Evolutionary conservation across 2,329 filamentous ascomycete genomes (phyloP).

Genomic region (Aspergillus proliferans): DNA sequence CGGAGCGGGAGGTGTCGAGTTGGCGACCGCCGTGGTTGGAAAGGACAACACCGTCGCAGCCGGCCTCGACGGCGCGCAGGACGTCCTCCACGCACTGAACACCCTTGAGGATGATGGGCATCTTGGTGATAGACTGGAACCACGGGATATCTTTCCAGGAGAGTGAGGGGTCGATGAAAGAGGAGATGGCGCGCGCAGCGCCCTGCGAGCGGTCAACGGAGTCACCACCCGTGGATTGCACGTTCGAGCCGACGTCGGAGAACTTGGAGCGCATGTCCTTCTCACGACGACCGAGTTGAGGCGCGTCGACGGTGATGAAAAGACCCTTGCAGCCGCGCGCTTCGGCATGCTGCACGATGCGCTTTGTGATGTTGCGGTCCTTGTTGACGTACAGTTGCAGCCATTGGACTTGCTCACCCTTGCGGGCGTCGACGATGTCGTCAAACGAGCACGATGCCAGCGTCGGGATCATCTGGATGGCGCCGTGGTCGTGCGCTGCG

Average conservation of each 20-base stretch:
- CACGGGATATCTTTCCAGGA: constrained; percentile 92
- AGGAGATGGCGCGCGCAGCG: constrained; percentile 87
- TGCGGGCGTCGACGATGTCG: constrained; percentile 82
- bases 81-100: constrained; percentile 96
- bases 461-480: constrained; percentile 98
- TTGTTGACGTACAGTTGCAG: constrained; percentile 97
- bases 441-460: constrained; percentile 95
- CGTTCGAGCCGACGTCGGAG: constrained; percentile 71
- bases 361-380: constrained; percentile 80
- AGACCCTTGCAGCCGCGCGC: constrained; percentile 85
- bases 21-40: constrained; percentile 95
- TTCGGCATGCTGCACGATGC: constrained; percentile 89
- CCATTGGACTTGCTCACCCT: constrained; percentile 84
- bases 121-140: constrained; percentile 83
- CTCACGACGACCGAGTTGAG: constrained; percentile 86
- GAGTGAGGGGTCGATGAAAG: constrained; percentile 91
- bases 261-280: constrained; percentile 98
- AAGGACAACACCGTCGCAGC: constrained; percentile 83
- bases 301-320: constrained; percentile 97
- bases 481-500: constrained; percentile 75
- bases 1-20: constrained; percentile 84
- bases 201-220: constrained; percentile 80
- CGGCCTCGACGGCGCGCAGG: constrained; percentile 71
- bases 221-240: constrained; percentile 63
- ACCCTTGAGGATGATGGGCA: constrained; percentile 95